A percentile compares a stretch with the other conserved stretches of the same genome.
Conservation (phyloP, 352 stramenopile genomes). For the Globisporangium cylindrosporum region DNA sequence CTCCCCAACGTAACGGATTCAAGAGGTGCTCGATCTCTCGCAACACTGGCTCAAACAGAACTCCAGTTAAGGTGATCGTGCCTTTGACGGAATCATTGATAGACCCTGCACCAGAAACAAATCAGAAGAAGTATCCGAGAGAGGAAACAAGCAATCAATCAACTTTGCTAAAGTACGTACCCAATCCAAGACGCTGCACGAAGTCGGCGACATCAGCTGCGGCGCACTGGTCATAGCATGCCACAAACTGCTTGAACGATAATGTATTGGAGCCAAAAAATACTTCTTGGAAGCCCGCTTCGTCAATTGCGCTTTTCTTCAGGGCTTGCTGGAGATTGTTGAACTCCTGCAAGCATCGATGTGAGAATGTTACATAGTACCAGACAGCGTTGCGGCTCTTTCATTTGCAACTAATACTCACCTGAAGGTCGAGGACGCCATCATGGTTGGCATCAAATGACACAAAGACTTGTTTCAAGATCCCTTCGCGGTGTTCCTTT, state of each 20-base stretch:
- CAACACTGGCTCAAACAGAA: conserved; percentile 27
- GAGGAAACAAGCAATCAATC: background rate
- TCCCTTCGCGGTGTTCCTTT: conserved; percentile 34
- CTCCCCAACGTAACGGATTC: conserved; percentile 36
- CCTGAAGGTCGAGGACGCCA: conserved; percentile 39
- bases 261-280: conserved; percentile 30
- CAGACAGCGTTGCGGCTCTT: background rate
- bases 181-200: conserved; percentile 33
- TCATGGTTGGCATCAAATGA: conserved; percentile 41
- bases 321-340: conserved; percentile 59
- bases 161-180: conserved; percentile 23
- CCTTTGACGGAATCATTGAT: conserved; percentile 33
- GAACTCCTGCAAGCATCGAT: conserved; percentile 36
- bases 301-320: conserved; percentile 34
- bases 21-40: conserved; percentile 25
- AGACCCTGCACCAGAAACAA: conserved; percentile 23
- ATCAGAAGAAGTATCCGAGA: background rate
- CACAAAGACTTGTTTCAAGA: conserved; percentile 40
- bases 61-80: conserved; percentile 25
- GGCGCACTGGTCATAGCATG: conserved; percentile 36
- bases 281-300: conserved; percentile 33
- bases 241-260: conserved; percentile 31
- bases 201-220: conserved; percentile 34
- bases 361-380: background rate
- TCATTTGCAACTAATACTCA: conserved; percentile 1